Percentiles rank a stretch among this genome's conserved stretches.
phyloP scores from a whole-genome alignment of 202 grass and related monocot genomes.

The Setaria viridis region DNA sequence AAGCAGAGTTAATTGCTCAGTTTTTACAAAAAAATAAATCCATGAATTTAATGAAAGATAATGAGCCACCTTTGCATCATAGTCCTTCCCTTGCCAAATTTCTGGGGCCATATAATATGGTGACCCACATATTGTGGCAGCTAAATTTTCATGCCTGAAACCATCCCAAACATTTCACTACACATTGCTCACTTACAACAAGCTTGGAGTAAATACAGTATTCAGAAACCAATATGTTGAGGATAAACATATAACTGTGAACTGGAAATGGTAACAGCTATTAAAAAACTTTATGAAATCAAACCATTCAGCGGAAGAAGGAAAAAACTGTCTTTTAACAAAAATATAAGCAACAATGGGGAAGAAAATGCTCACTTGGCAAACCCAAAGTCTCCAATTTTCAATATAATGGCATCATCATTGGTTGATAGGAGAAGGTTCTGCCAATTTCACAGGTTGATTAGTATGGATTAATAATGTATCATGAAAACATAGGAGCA shows the following conservation, averaged over 20 bases:
- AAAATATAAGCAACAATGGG: background rate
- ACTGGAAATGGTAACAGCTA: background rate
- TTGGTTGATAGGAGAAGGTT: conserved; percentile 69
- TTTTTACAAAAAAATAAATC: background rate
- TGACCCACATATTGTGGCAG: conserved; percentile 71
- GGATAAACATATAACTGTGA: background rate
- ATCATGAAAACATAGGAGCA: background rate
- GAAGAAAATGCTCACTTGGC: conserved; percentile 55
- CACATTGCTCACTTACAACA: conserved; percentile 37
- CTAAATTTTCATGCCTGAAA: conserved; percentile 71
- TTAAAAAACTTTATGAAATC: background rate
- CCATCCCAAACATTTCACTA: background rate
- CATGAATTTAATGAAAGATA: background rate
- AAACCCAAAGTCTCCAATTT: conserved; percentile 87
- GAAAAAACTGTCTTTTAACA: background rate
- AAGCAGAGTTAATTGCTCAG: conserved; percentile 6
- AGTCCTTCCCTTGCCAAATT: conserved; percentile 67
- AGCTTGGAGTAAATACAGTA: background rate
- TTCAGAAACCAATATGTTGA: conserved; percentile 15
- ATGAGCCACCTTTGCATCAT: conserved; percentile 64
- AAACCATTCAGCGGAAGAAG: background rate
- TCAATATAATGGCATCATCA: conserved; percentile 55
- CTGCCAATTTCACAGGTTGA: conserved; percentile 52
- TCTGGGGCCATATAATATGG: conserved; percentile 86
- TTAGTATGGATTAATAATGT: conserved; percentile 30